Evolutionary conservation across 176 grass and related monocot species (phyloP).

Genomic region (Typha latifolia): DNA sequence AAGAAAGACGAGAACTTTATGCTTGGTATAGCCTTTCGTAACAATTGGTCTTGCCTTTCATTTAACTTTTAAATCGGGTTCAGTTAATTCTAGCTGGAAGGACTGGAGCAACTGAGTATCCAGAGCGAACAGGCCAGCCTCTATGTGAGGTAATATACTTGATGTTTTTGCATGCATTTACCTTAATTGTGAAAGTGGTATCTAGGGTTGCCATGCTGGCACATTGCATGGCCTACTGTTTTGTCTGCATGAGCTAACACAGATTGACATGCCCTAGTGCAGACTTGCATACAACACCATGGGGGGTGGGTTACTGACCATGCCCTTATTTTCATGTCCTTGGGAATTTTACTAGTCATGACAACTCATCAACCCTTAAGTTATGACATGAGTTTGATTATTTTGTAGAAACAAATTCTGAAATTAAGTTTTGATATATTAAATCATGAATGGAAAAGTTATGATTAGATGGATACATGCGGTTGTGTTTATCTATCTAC

Average conservation of each 20-base stretch:
- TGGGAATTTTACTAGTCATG: too few relatives aligned
- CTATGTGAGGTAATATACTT: slow-evolving; percentile 53
- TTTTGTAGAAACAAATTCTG: too few relatives aligned
- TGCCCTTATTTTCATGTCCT: too few relatives aligned
- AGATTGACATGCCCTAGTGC: too few relatives aligned
- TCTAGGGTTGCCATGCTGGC: too few relatives aligned
- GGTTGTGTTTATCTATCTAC: slow-evolving; percentile 14
- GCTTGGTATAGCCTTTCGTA: background rate
- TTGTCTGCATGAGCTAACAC: too few relatives aligned
- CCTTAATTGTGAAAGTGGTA: background rate
- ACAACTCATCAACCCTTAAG: too few relatives aligned
- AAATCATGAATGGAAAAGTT: background rate
- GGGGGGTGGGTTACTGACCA: too few relatives aligned
- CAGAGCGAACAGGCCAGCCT: slow-evolving; percentile 54
- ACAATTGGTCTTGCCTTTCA: background rate
- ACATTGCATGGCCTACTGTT: too few relatives aligned
- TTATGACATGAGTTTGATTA: too few relatives aligned
- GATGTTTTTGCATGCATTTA: background rate
- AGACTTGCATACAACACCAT: too few relatives aligned
- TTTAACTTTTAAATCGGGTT: background rate
- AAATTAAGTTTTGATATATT: too few relatives aligned
- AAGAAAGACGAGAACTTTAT: background rate
- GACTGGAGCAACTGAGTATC: slow-evolving; percentile 34
- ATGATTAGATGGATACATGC: background rate
- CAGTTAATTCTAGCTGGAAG: background rate